These are phyloP conservation scores for Naganishia cerealis DNA, from an alignment of 1,284 basidiomycete genomes.

Conservation along the genomic window DNA sequence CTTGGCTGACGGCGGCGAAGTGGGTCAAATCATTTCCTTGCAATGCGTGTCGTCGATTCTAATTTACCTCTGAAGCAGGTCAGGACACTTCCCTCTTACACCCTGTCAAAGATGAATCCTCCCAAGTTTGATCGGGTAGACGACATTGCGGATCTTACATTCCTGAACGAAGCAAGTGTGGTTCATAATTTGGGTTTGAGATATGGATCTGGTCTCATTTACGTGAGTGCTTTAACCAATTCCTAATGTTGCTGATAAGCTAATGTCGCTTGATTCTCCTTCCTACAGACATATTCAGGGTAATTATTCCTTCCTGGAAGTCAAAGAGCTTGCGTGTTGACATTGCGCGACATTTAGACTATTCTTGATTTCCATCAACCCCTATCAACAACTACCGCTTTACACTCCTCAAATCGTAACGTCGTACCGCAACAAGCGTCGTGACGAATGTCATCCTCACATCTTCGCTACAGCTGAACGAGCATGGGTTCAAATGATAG, in stretches of 20 bases:
- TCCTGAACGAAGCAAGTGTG: slow-evolving; percentile 96
- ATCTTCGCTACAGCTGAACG: slow-evolving; percentile 96
- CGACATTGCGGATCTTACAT: slow-evolving; percentile 97
- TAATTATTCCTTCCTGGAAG: slow-evolving; percentile 32
- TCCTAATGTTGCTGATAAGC: background rate
- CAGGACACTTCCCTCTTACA: slow-evolving; percentile 71
- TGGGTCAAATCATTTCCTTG: slow-evolving; percentile 24
- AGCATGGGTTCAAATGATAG: slow-evolving; percentile 98
- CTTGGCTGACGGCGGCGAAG: slow-evolving; percentile 47
- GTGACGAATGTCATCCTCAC: slow-evolving; percentile 93
- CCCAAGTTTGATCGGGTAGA: slow-evolving; percentile 97
- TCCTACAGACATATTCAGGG: slow-evolving; percentile 52
- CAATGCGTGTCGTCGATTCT: background rate
- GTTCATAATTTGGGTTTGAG: slow-evolving; percentile 92
- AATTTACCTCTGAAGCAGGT: slow-evolving; percentile 30
- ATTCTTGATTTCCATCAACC: slow-evolving; percentile 97
- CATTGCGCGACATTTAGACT: slow-evolving; percentile 33
- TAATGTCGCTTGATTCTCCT: background rate
- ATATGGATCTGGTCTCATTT: slow-evolving; percentile 89
- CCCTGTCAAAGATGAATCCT: slow-evolving; percentile 92
- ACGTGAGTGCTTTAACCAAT: slow-evolving; percentile 64
- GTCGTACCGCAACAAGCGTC: slow-evolving; percentile 85
- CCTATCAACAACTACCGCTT: slow-evolving; percentile 87
- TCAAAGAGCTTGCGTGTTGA: background rate
- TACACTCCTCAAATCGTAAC: slow-evolving; percentile 90